Base-by-base conservation (phyloP, 75 land plant species). In the Pinus albicaulis region DNA sequence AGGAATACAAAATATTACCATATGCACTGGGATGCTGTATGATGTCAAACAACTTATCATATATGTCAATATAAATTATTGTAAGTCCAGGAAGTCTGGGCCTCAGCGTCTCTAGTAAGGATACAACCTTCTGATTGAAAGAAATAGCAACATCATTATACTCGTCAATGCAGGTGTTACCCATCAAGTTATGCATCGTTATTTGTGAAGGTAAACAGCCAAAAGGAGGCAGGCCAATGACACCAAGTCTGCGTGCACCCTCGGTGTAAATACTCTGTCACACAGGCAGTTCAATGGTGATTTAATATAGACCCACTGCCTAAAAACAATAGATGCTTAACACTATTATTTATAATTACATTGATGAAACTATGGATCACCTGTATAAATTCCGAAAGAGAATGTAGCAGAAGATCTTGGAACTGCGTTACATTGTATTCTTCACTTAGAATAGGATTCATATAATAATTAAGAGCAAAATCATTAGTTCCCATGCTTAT, bases 401-500 rank as follows among this genome's bases (percentile, higher is more conserved):
- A 31, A 64, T 76, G 69, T 23, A 91, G 24, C 68, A 95, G 87
- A 26, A 88, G 36, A 24, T 81, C 84, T 4, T 81, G 72, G 85
- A 81, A 95, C 74, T 85, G 73, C 69, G 82, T 89, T 3, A 78
- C 36, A 0, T 82, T 76, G 73, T 86, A 87, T 25, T 19, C 3
- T 24, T 80, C 71, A 69, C 80, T 75, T 26, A 89, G 82, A 0
- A 78, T 57, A 52, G 96, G 96, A 78, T 91, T 87, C 44, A 91
- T 44, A 84, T 87, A 95, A 85, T 93, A 95, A 59, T 89, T 91
- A 84, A 91, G 89, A 8, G 88, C 74, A 57, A 84, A 95, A 69
- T 95, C 98, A 71, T 92, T 85, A 64, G 79, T 75, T 10, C 99
- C 96, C 12, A 88, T 83, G 84, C 92, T 88, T 23, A 96, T 44